Evolutionary conservation across 352 stramenopile species (phyloP).

Genomic region (Halophytophthora batemanensis): DNA sequence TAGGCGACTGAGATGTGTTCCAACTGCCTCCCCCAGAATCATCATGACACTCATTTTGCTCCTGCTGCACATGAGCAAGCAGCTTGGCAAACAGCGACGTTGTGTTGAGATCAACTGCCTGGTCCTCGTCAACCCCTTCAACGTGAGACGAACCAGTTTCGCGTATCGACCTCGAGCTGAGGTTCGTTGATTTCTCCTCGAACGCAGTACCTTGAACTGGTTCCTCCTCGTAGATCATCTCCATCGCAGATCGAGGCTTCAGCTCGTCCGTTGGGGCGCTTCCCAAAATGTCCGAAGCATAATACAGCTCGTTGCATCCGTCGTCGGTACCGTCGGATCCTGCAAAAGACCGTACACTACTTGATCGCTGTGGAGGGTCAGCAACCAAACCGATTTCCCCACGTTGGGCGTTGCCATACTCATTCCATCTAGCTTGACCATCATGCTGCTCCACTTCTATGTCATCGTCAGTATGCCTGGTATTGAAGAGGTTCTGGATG

Average conservation of each 20-base stretch:
- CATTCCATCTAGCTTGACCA: neutral
- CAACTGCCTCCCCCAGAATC: too few species aligned
- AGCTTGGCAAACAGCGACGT: conserved; percentile 15
- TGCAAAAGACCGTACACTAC: conserved; percentile 3
- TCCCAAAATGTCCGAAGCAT: conserved; percentile 45
- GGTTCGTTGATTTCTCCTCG: neutral
- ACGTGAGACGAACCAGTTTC: neutral
- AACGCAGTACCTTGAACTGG: conserved; percentile 1
- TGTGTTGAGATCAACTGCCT: conserved; percentile 1
- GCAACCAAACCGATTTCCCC: neutral
- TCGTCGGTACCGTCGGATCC: conserved; percentile 16
- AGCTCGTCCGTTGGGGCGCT: conserved; percentile 13
- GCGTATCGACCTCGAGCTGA: neutral
- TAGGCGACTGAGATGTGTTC: too few species aligned
- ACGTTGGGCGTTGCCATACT: neutral
- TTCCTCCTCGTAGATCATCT: conserved; percentile 20
- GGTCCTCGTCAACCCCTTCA: neutral
- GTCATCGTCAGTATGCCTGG: conserved; percentile 3
- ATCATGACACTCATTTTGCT: neutral
- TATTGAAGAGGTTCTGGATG: conserved; percentile 23
- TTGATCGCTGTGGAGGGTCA: neutral
- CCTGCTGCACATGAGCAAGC: conserved; percentile 1
- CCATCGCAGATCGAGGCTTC: conserved; percentile 19
- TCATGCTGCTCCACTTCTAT: neutral
- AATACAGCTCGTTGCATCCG: conserved; percentile 37